Conservation (phyloP, 495 filamentous ascomycete species). For the Acidomyces sp. region DNA sequence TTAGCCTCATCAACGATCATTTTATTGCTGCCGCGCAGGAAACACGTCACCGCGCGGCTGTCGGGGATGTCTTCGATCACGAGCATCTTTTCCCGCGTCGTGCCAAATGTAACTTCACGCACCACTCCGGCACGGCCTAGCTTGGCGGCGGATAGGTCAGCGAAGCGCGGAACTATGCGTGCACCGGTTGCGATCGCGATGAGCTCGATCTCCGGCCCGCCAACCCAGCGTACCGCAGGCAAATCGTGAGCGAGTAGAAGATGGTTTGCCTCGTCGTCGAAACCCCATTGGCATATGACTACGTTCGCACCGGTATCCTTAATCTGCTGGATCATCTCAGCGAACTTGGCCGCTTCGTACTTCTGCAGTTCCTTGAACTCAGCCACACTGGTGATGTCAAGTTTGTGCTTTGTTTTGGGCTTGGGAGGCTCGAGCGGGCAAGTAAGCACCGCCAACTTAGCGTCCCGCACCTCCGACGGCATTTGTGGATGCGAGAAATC, state of each 20-base stretch:
- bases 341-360: constrained; percentile 91
- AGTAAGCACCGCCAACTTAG: constrained; percentile 93
- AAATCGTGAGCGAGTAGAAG: constrained; percentile 89
- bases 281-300: constrained; percentile 98
- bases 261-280: constrained; percentile 98
- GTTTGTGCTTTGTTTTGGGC: constrained; percentile 99
- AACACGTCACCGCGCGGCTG: constrained; percentile 87
- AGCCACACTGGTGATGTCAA: constrained; percentile 93
- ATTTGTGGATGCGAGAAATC: constrained; percentile 99
- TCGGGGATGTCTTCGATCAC: constrained; percentile 99
- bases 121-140: constrained; percentile 82
- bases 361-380: constrained; percentile 94
- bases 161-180: constrained; percentile 91
- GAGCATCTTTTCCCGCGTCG: constrained; percentile 97
- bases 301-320: constrained; percentile 96
- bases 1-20: constrained; percentile 99
- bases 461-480: constrained; percentile 84
- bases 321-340: constrained; percentile 97
- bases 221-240: constrained; percentile 94
- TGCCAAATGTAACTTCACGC: constrained; percentile 90
- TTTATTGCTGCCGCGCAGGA: constrained; percentile 96
- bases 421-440: constrained; percentile 99
- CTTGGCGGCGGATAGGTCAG: constrained; percentile 82
- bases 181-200: constrained; percentile 98
- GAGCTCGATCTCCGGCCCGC: constrained; percentile 93